Conservation (phyloP, 2,329 filamentous ascomycete genomes). For the Orbilia brochopaga region DNA sequence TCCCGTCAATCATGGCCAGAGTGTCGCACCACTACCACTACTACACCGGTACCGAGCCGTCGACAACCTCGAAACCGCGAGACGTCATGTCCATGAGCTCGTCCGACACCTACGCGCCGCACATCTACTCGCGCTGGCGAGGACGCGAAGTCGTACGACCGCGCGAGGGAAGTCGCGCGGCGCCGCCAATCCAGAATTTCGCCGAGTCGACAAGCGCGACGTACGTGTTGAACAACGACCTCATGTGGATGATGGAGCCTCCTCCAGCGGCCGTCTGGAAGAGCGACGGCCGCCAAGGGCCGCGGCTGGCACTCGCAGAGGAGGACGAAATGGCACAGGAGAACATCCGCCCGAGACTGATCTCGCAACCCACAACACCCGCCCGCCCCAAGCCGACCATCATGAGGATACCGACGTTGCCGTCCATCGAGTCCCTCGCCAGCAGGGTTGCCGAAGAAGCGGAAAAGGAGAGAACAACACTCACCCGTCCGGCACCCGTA, state of each 20-base stretch:
- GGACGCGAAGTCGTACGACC: conserved; percentile 22
- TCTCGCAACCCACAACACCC: conserved; percentile 27
- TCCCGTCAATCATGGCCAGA: conserved; percentile 44
- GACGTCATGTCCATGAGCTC: conserved; percentile 49
- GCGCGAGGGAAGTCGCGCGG: conserved; percentile 28
- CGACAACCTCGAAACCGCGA: conserved; percentile 13
- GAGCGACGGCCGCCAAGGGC: conserved; percentile 45
- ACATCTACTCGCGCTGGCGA: conserved; percentile 37
- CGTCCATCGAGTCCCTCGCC: conserved; percentile 44
- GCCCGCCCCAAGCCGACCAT: conserved; percentile 36
- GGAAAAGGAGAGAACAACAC: conserved; percentile 15
- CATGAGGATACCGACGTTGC: conserved; percentile 44
- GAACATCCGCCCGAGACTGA: conserved; percentile 36
- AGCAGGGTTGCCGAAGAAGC: conserved; percentile 43
- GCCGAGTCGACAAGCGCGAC: conserved; percentile 32
- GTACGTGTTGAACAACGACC: conserved; percentile 36
- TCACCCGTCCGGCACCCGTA: conserved; percentile 17
- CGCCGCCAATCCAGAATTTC: conserved; percentile 45
- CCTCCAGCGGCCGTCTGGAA: conserved; percentile 48
- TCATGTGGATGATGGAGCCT: conserved; percentile 50
- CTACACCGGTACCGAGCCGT: conserved; percentile 40
- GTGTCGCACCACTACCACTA: conserved; percentile 48
- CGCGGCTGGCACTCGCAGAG: conserved; percentile 39
- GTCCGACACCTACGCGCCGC: conserved; percentile 35
- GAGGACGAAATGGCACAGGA: conserved; percentile 35